Percentiles rank a stretch among this genome's conserved stretches.
Conservation (phyloP, 2,329 filamentous ascomycete species). For the Botrytis cinerea region DNA sequence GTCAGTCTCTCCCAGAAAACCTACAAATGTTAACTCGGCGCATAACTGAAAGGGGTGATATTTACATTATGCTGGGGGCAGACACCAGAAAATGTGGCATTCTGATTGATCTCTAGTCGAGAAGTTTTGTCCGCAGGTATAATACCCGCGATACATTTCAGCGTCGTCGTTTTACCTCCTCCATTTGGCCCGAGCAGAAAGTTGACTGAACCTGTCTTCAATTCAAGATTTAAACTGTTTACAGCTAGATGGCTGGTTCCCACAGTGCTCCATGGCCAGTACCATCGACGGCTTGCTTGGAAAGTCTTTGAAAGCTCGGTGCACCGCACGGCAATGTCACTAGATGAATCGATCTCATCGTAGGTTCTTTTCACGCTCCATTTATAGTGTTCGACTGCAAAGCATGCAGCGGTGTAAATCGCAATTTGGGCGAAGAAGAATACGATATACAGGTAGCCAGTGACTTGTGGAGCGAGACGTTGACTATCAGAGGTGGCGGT, state of each 20-base stretch:
- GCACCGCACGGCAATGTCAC: not conserved
- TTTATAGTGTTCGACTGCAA: not conserved
- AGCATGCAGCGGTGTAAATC: not conserved
- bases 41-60: not conserved
- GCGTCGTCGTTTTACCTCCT: conserved; percentile 1
- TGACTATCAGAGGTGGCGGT: not conserved
- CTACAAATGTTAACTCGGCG: conserved; percentile 21
- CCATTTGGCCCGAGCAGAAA: not conserved
- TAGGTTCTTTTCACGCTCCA: not conserved
- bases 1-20: conserved; percentile 65
- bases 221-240: not conserved
- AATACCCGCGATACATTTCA: not conserved
- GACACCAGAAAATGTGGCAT: not conserved
- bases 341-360: not conserved
- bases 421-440: not conserved
- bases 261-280: conserved; percentile 2
- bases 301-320: not conserved
- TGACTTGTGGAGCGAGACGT: not conserved
- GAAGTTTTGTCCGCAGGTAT: not conserved
- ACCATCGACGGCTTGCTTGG: not conserved
- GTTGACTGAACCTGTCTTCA: not conserved
- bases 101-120: not conserved
- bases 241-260: conserved; percentile 1
- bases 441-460: not conserved
- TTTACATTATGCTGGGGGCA: not conserved